These are phyloP conservation scores for Cylindricascospora bacillispora DNA, from an alignment of 1,139 yeast genomes.

Conservation along the genomic window DNA sequence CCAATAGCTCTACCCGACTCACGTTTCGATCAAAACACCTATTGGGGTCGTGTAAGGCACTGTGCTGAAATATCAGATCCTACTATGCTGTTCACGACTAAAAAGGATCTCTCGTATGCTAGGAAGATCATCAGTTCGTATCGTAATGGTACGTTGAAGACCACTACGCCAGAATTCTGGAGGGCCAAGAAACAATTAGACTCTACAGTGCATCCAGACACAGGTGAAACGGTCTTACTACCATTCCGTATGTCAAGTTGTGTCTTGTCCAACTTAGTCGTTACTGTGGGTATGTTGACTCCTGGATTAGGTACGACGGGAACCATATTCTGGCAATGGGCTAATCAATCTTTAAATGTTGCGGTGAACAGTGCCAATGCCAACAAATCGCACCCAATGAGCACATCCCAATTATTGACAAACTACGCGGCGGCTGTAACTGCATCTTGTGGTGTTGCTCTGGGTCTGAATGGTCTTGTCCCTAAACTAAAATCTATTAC, in stretches of 20 bases:
- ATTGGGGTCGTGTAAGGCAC: constrained; percentile 89
- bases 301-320: constrained; percentile 86
- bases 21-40: constrained; percentile 62
- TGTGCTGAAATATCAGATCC: constrained; percentile 92
- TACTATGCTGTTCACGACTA: constrained; percentile 66
- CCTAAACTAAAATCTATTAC: constrained; percentile 59
- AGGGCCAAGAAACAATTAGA: constrained; percentile 74
- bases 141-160: constrained; percentile 47
- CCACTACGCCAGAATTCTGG: constrained; percentile 79
- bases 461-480: constrained; percentile 80
- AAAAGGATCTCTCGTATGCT: constrained; percentile 50
- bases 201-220: constrained; percentile 88
- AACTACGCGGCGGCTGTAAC: constrained; percentile 82
- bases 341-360: constrained; percentile 90
- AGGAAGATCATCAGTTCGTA: constrained; percentile 56
- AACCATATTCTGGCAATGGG: constrained; percentile 92
- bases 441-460: constrained; percentile 90
- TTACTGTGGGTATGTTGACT: constrained; percentile 94
- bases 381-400: constrained; percentile 83
- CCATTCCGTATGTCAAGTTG: constrained; percentile 97
- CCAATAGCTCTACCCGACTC: constrained; percentile 69
- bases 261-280: constrained; percentile 84
- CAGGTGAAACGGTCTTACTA: constrained; percentile 79
- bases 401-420: constrained; percentile 60
- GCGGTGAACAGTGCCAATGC: constrained; percentile 96